These are phyloP conservation scores for Tillandsia fasciculata DNA, from an alignment of 176 grass and related monocot genomes.

Conservation along the genomic window DNA sequence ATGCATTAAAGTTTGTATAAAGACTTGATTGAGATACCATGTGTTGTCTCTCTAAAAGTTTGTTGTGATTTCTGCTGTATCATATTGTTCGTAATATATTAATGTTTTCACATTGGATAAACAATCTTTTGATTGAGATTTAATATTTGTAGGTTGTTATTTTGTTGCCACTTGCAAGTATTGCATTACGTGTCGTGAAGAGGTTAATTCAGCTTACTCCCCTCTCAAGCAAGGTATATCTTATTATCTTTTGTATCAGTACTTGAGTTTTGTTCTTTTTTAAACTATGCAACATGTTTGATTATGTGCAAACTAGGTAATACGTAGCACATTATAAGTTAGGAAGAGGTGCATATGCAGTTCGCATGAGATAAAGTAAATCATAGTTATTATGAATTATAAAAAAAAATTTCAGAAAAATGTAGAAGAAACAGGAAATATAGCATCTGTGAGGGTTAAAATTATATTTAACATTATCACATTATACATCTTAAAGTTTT, in stretches of 20 bases:
- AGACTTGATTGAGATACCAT: neutral
- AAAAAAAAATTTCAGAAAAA: too few relatives aligned
- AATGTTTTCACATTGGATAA: constrained; percentile 22
- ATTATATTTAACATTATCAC: too few relatives aligned
- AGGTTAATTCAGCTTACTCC: constrained; percentile 85
- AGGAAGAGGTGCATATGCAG: too few relatives aligned
- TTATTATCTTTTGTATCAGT: constrained; percentile 7
- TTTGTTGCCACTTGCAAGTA: constrained; percentile 80
- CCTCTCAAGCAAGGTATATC: constrained; percentile 51
- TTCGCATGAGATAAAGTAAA: too few relatives aligned
- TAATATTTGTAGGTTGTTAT: constrained; percentile 55
- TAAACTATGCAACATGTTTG: neutral
- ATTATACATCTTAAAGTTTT: too few relatives aligned
- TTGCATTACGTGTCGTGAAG: constrained; percentile 69
- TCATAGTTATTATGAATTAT: too few relatives aligned
- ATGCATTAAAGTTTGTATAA: too few relatives aligned
- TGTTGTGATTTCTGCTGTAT: too few relatives aligned
- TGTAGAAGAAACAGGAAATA: too few relatives aligned
- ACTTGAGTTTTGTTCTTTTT: constrained; percentile 12
- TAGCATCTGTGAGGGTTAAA: too few relatives aligned
- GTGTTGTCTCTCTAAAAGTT: too few relatives aligned
- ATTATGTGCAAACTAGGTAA: neutral
- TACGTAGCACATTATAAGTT: neutral
- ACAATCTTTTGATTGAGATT: constrained; percentile 7
- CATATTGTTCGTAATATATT: too few relatives aligned